Base-by-base conservation (phyloP, 2,329 filamentous ascomycete genomes). In the Hymenoscyphus linearis region DNA sequence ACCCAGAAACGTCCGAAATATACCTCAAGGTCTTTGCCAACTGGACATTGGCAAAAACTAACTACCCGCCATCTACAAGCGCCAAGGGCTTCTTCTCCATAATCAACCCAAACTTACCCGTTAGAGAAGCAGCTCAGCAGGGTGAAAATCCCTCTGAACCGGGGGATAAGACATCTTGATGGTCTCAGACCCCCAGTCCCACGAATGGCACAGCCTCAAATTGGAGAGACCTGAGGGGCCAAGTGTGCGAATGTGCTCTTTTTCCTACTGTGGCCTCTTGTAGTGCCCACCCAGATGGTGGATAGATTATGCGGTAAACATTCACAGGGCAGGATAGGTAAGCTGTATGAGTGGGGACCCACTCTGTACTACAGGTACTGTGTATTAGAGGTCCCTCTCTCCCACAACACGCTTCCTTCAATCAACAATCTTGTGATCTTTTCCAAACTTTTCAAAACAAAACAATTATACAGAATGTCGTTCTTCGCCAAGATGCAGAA, bases 401-500 rank as follows among this genome's bases (percentile, higher is more conserved):
- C 55, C 36, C 55, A 57, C 55, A 13, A 13, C 35, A 40, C 27
- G 27, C 36, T 44, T 16, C 35, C 12, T 44, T 10, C 25, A 10
- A 22, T 34, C 14, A 22, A 27, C 14, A 22, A 27, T 47, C 9
- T n/a, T 36, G 12, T 52, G 40, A 18, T 36, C 34, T 52, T 35
- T 35, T 18, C 14, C 14, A 13, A 22, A 26, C 12, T 31, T 22
- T 16, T 12, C 40, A 18, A 47, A 25, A 22, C 22, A 47, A 25
- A 47, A 47, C n/a, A 22, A 47, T 25, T 10, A n/a, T n/a, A 47
- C 50, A 53, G 14, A 4, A 53, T 53, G 50, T 53, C 50, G 50
- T 53, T 53, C 26, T 53, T 53, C 16, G 27, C 50, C 25, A 53
- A 47, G 27, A 53, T 53, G 25, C 50, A 34, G 27, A 72, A 76